These are phyloP conservation scores for Pythium sukuiense DNA, from an alignment of 352 stramenopile species.

Conservation along the genomic window DNA sequence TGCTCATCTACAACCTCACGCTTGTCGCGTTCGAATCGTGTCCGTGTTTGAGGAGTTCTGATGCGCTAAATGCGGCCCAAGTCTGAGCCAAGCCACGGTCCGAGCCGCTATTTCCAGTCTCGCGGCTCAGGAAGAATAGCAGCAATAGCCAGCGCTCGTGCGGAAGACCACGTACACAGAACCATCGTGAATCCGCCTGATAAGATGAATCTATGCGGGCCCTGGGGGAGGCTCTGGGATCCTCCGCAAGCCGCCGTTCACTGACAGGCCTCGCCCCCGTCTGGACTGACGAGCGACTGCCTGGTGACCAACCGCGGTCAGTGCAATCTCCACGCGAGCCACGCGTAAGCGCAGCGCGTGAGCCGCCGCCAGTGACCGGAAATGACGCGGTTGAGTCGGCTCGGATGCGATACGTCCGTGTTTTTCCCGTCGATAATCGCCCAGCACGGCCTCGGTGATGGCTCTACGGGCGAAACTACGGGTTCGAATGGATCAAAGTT, in stretches of 20 bases:
- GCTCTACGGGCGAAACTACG: slow-evolving; percentile 24
- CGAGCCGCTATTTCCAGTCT: neutral
- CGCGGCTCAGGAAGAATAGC: neutral
- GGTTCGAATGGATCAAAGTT: slow-evolving; percentile 28
- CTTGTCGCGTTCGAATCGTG: neutral
- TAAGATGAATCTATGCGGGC: neutral
- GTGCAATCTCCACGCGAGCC: neutral
- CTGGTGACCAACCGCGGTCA: neutral
- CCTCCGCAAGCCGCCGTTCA: neutral
- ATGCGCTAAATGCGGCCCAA: neutral
- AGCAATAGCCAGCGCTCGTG: neutral
- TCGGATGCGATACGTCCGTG: slow-evolving; percentile 42
- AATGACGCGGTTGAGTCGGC: slow-evolving; percentile 40
- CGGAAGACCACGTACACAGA: neutral
- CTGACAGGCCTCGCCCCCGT: neutral
- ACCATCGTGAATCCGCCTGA: neutral
- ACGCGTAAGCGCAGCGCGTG: neutral
- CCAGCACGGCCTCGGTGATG: slow-evolving; percentile 18
- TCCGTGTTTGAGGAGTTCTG: neutral
- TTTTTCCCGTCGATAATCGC: slow-evolving; percentile 57
- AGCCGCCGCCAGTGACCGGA: neutral
- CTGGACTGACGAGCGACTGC: neutral
- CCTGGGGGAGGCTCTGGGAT: no score
- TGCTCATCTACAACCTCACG: neutral
- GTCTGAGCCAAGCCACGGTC: neutral